Conservation (phyloP, 2,329 filamentous ascomycete genomes). For the Arthrinium puccinioides region DNA sequence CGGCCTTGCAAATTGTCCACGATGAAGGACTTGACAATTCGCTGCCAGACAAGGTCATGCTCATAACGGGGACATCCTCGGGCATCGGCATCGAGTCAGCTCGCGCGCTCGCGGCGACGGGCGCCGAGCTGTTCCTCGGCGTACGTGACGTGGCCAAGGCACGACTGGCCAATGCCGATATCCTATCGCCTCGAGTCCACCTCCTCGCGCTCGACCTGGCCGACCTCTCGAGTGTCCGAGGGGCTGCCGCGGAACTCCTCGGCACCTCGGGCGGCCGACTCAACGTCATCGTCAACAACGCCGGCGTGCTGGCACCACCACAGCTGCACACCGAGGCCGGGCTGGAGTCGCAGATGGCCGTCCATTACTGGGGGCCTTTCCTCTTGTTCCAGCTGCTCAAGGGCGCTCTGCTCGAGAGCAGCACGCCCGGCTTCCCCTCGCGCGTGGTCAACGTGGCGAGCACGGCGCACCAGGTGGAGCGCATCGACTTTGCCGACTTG, state of each 20-base stretch:
- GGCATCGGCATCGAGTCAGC: slow-evolving; percentile 10
- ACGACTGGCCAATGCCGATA: slow-evolving; percentile 6
- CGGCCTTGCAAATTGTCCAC: slow-evolving; percentile 1
- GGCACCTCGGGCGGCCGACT: slow-evolving; percentile 6
- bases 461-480: not conserved
- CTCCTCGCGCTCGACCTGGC: slow-evolving; percentile 10
- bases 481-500: slow-evolving; percentile 8
- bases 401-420: slow-evolving; percentile 12
- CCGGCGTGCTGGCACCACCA: too few species aligned
- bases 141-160: slow-evolving; percentile 9
- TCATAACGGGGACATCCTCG: slow-evolving; percentile 10
- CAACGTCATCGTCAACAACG: slow-evolving; percentile 12
- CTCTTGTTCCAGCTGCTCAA: slow-evolving; percentile 4
- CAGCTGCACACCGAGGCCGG: too few species aligned
- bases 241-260: slow-evolving; percentile 8
- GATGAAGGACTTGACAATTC: not conserved
- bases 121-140: slow-evolving; percentile 11
- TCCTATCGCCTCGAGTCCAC: slow-evolving; percentile 8
- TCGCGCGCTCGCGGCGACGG: slow-evolving; percentile 6
- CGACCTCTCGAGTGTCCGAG: slow-evolving; percentile 9
- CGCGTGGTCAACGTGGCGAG: slow-evolving; percentile 9
- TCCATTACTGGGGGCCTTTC: slow-evolving; percentile 2
- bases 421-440: not conserved
- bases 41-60: too few species aligned
- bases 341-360: slow-evolving; percentile 1